phyloP scores from a whole-genome alignment of 352 stramenopile species.

The Globisporangium camurandrum region DNA sequence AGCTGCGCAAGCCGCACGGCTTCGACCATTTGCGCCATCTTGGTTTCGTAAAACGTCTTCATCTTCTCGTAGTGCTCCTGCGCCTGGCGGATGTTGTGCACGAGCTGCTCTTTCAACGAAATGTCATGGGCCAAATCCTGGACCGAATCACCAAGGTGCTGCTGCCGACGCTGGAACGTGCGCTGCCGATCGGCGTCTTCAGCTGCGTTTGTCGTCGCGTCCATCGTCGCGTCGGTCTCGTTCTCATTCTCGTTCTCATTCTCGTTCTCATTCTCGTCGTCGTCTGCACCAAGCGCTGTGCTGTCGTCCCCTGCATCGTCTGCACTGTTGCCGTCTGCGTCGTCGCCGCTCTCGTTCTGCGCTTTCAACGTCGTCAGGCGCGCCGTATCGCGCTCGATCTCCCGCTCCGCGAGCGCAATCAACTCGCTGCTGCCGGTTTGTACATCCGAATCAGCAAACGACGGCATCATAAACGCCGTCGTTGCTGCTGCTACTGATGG shows the following conservation, averaged over 20 bases:
- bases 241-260: too few relatives aligned
- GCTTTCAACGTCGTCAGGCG: conserved; percentile 66
- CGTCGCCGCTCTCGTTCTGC: conserved; percentile 40
- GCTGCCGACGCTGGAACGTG: conserved; percentile 78
- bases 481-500: not conserved
- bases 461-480: conserved; percentile 28
- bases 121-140: conserved; percentile 78
- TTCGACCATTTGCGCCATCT: conserved; percentile 78
- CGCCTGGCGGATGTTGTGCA: conserved; percentile 67
- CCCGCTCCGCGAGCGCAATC: conserved; percentile 60
- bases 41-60: conserved; percentile 78
- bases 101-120: conserved; percentile 79
- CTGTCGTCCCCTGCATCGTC: conserved; percentile 21
- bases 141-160: conserved; percentile 70
- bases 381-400: conserved; percentile 70
- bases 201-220: conserved; percentile 34
- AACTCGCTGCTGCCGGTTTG: conserved; percentile 60
- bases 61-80: conserved; percentile 82
- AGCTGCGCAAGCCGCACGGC: conserved; percentile 52
- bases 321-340: conserved; percentile 1
- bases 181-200: conserved; percentile 73
- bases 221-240: conserved; percentile 22
- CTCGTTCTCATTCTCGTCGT: too few relatives aligned
- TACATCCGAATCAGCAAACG: conserved; percentile 32
- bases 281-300: not conserved